phyloP scores from a whole-genome alignment of 1,139 yeast species.

The Pichia cactophila region DNA sequence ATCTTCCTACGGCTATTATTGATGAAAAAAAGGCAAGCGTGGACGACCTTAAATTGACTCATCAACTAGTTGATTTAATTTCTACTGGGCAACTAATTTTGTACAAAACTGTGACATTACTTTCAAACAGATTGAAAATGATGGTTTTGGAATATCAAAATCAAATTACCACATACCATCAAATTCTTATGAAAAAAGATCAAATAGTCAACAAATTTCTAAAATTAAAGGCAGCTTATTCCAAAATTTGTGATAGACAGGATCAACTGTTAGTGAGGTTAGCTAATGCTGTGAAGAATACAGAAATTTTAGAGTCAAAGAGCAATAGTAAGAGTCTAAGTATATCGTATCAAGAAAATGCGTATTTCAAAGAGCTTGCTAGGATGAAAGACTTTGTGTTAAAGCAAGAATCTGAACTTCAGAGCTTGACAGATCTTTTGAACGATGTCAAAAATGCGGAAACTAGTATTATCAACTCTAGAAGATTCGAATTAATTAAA shows the following conservation, averaged over 20 bases:
- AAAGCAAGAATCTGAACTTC: constrained; percentile 17
- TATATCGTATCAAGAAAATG: constrained; percentile 23
- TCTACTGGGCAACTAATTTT: constrained; percentile 15
- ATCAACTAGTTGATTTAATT: constrained; percentile 13
- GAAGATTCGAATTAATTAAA: constrained; percentile 3
- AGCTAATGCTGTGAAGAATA: constrained; percentile 6
- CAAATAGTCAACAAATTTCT: constrained; percentile 4
- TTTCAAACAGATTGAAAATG: constrained; percentile 16
- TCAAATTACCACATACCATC: constrained; percentile 19
- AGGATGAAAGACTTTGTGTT: constrained; percentile 13
- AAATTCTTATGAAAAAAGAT: constrained; percentile 11
- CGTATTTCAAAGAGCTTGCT: constrained; percentile 21
- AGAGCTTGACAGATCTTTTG: constrained; percentile 11
- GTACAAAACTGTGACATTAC: constrained; percentile 14
- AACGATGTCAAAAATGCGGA: constrained; percentile 17
- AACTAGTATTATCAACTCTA: constrained; percentile 1
- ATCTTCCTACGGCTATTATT: constrained; percentile 8
- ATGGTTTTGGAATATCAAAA: constrained; percentile 21
- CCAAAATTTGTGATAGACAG: constrained; percentile 16
- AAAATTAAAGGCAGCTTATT: constrained; percentile 9
- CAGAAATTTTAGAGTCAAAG: constrained; percentile 11
- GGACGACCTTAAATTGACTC: constrained; percentile 15
- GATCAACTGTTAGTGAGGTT: constrained; percentile 12
- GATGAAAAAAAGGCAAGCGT: constrained; percentile 11
- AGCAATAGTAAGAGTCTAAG: constrained; percentile 9